Conservation (phyloP, 768 basidiomycete species). For the Podaxis sp. region DNA sequence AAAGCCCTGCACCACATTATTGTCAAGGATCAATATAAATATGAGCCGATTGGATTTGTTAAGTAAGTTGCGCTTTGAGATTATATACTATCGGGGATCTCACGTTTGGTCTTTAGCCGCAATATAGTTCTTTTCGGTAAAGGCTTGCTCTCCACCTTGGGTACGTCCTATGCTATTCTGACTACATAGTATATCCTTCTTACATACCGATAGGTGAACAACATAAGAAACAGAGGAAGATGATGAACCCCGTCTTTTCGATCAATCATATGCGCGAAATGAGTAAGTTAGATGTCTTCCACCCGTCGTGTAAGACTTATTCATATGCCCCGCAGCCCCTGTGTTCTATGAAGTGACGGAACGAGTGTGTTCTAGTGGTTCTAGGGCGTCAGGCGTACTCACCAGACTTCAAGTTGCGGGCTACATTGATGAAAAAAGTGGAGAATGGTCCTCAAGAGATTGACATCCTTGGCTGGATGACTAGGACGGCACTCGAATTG, state of each 20-base stretch:
- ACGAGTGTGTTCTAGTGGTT: constrained; percentile 22
- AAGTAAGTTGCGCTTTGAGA: background rate
- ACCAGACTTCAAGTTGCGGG: constrained; percentile 24
- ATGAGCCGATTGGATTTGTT: constrained; percentile 16
- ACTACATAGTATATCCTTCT: background rate
- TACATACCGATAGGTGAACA: constrained; percentile 33
- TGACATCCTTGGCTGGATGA: constrained; percentile 35
- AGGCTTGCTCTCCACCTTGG: constrained; percentile 15
- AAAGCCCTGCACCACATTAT: constrained; percentile 44
- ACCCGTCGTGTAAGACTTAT: background rate
- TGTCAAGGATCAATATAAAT: constrained; percentile 39
- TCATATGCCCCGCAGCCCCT: constrained; percentile 27
- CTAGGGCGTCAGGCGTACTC: background rate
- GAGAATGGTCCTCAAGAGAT: constrained; percentile 29
- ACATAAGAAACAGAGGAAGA: constrained; percentile 39
- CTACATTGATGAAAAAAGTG: constrained; percentile 23
- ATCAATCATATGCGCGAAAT: constrained; percentile 35
- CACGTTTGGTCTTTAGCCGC: constrained; percentile 13
- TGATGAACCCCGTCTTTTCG: constrained; percentile 41
- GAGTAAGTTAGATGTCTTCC: constrained; percentile 23
- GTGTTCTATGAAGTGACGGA: constrained; percentile 34
- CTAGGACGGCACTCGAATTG: constrained; percentile 46
- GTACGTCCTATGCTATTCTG: background rate
- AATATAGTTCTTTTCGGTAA: constrained; percentile 10
- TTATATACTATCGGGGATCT: background rate